Evolutionary conservation across 805 yeast genomes (phyloP).

Genomic region (Nakazawaea laoshanensis): DNA sequence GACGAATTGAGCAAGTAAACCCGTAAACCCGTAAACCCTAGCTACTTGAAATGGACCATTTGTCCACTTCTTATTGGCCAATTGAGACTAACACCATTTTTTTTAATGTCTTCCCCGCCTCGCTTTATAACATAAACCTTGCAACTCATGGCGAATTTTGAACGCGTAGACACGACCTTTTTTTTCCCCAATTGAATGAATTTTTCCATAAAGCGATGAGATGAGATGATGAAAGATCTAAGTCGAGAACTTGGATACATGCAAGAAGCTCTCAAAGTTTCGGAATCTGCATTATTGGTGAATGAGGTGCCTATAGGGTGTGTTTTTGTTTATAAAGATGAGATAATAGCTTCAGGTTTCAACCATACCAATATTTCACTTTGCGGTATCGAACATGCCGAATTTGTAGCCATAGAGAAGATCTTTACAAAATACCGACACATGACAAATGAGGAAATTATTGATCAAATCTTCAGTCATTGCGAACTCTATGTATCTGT

Average conservation of each 20-base stretch:
- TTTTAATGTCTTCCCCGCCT: too few species aligned
- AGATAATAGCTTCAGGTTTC: conserved; percentile 66
- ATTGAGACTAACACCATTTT: too few species aligned
- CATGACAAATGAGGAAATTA: conserved; percentile 7
- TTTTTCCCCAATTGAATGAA: too few species aligned
- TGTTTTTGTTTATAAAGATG: conserved; percentile 46
- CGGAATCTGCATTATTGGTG: conserved; percentile 52
- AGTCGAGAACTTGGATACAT: conserved; percentile 29
- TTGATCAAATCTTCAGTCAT: conserved; percentile 35
- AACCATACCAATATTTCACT: conserved; percentile 81
- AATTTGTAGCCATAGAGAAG: conserved; percentile 67
- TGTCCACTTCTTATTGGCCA: too few species aligned
- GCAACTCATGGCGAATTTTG: too few species aligned
- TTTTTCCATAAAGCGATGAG: too few species aligned
- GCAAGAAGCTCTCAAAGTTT: conserved; percentile 46
- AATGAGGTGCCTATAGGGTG: conserved; percentile 86
- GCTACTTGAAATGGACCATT: too few species aligned
- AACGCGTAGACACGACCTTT: too few species aligned
- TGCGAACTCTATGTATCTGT: conserved; percentile 85
- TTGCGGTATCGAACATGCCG: conserved; percentile 91
- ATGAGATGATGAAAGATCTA: conserved; percentile 8
- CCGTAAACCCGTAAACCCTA: too few species aligned
- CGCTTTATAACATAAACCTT: too few species aligned
- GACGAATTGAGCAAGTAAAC: too few species aligned
- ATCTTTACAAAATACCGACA: conserved; percentile 27